Evolutionary conservation across 306 rosid genomes (phyloP), one percentile per base, ranked within the genome.

Genomic region (Cicer arietinum): DNA sequence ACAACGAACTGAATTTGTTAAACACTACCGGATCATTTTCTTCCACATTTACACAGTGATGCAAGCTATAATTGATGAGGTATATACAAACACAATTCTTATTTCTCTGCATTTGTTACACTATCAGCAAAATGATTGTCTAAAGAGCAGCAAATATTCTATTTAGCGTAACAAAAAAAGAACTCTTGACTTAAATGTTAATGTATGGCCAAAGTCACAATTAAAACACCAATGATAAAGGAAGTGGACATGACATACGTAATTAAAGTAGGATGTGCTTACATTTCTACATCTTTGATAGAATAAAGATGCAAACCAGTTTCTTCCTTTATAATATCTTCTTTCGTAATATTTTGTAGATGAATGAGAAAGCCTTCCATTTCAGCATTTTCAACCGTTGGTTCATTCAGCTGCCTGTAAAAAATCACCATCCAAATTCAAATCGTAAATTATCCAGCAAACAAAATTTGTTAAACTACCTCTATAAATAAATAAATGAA

Each of bases 201-300:
- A 37, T 11, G 48, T 70, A 63, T 42, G 9, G 6, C 17, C 64
- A 61, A 40, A 50, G 60, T 51, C 11, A 16, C 42, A 57, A 76
- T 18, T 50, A 20, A 72, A 73, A 62, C 53, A 62, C 13, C n/a
- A 58, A 12, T 61, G 20, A 8, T 48, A 43, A 57, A 67, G 73
- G 6, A 76, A 64, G 56, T 14, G 60, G 45, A 83, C 48, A 45
- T n/a, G 37, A 20, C 12, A 59, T 22, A 62, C 51, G 7, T 7
- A 30, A 71, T 25, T 3, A 13, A 18, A 75, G 60, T 40, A 71
- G 30, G 5, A 73, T 16, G 68, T 51, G 67, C 90, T 82, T 82
- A 94, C 99, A 87, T 89, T 79, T 94, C 95, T 52, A 90, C 93
- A 83, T 94, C 99, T 74, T 84, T 85, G 45, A 85, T 90, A 9